Percentiles rank a stretch among this genome's conserved stretches.
phyloP scores from a whole-genome alignment of 768 basidiomycete species.

The Fibroporia radiculosa region DNA sequence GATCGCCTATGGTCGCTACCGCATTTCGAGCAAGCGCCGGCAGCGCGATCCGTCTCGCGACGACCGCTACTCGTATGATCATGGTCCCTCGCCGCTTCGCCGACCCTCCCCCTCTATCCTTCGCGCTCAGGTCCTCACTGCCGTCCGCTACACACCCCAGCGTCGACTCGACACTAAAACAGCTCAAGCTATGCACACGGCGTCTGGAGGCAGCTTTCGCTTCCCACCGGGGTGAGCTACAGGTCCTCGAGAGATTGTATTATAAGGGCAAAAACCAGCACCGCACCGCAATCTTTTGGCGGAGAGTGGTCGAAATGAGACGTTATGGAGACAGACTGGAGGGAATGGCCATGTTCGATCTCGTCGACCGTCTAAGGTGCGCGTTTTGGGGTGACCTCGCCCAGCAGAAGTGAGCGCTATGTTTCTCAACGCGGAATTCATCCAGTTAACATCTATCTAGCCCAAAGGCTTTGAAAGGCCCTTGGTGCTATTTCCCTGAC shows the following conservation, averaged over 20 bases:
- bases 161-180: constrained; percentile 54
- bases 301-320: constrained; percentile 52
- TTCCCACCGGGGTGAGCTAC: constrained; percentile 42
- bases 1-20: no score
- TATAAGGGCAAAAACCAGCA: constrained; percentile 83
- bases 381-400: constrained; percentile 43
- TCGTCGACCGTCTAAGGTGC: constrained; percentile 30
- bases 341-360: constrained; percentile 16
- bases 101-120: constrained; percentile 5
- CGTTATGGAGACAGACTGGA: constrained; percentile 35
- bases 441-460: constrained; percentile 24
- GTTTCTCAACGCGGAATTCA: background rate
- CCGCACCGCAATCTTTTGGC: constrained; percentile 62
- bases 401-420: constrained; percentile 29
- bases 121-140: constrained; percentile 13
- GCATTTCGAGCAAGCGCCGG: no score
- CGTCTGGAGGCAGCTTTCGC: constrained; percentile 38
- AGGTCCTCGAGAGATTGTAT: constrained; percentile 57
- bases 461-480: constrained; percentile 42
- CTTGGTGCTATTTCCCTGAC: constrained; percentile 60
- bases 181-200: constrained; percentile 47
- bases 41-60: no score
- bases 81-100: constrained; percentile 15
- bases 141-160: constrained; percentile 21
- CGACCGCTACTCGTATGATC: background rate